phyloP scores from a whole-genome alignment of 768 basidiomycete species.

The button mushroom (Agaricus bisporus) region DNA sequence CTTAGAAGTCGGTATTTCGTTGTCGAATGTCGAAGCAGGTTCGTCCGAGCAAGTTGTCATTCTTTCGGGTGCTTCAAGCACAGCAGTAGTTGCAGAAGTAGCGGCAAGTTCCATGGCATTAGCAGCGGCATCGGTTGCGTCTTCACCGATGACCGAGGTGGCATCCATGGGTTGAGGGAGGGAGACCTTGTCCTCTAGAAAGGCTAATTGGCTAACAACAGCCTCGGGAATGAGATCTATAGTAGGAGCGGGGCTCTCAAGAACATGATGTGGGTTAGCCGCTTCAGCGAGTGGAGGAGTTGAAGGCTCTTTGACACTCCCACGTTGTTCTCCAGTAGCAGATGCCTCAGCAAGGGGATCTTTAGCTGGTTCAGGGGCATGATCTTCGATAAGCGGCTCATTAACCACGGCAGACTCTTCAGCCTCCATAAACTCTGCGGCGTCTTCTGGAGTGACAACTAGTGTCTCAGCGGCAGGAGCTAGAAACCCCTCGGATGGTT shows the following conservation, averaged over 20 bases:
- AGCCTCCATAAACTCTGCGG: not conserved
- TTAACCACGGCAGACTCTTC: not conserved
- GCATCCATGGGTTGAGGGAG: not conserved
- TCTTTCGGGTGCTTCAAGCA: not conserved
- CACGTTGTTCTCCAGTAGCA: not conserved
- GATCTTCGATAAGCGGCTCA: not conserved
- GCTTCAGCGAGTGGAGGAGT: not conserved
- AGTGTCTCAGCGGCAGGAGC: too few species aligned
- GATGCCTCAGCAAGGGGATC: slow-evolving; percentile 1
- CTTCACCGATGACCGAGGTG: not conserved
- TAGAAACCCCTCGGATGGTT: too few species aligned
- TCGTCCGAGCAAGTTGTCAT: not conserved
- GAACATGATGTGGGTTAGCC: not conserved
- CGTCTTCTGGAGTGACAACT: too few species aligned
- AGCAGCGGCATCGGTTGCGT: not conserved
- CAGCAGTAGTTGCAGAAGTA: not conserved
- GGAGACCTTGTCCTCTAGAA: not conserved
- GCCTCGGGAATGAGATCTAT: not conserved
- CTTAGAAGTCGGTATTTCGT: not conserved
- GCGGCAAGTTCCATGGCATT: not conserved
- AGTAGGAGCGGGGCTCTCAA: not conserved
- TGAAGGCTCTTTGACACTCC: not conserved
- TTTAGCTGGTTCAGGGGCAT: slow-evolving; percentile 1
- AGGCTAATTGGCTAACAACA: not conserved
- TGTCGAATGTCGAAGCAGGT: not conserved